These are phyloP conservation scores for Syzygium syzygioides DNA, from an alignment of 441 rosid species.

Conservation along the genomic window DNA sequence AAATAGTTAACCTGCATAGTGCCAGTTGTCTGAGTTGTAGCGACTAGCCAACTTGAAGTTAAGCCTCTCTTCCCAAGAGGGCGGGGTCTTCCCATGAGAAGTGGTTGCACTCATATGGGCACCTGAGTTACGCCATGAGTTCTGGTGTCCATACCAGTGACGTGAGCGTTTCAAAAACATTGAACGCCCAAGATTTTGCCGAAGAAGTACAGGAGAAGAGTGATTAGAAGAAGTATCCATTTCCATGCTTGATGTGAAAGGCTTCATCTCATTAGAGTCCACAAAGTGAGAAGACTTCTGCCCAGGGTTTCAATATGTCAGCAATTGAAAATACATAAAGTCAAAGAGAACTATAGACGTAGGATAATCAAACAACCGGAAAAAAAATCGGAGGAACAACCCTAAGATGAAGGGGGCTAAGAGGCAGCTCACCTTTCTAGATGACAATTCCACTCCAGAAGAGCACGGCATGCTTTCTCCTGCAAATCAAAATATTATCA, in stretches of 20 bases:
- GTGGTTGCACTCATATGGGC: constrained; percentile 31
- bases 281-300: constrained; percentile 32
- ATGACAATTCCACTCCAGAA: constrained; percentile 24
- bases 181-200: constrained; percentile 36
- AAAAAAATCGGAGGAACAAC: not conserved
- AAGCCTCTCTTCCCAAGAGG: constrained; percentile 25
- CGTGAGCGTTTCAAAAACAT: constrained; percentile 50
- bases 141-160: constrained; percentile 46
- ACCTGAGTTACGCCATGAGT: constrained; percentile 42
- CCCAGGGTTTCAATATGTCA: not conserved
- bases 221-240: constrained; percentile 26
- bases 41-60: constrained; percentile 34
- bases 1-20: constrained; percentile 22
- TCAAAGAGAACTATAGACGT: not conserved
- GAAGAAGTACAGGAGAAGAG: constrained; percentile 27
- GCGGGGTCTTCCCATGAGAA: constrained; percentile 33
- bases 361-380: not conserved
- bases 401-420: not conserved
- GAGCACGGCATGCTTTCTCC: constrained; percentile 47
- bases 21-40: constrained; percentile 19
- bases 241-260: constrained; percentile 27
- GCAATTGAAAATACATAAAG: not conserved
- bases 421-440: constrained; percentile 30
- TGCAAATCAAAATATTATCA: not conserved
- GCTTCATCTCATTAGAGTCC: constrained; percentile 25